phyloP scores from a whole-genome alignment of 805 yeast genomes.

The Candida pseudoglaebosa region DNA sequence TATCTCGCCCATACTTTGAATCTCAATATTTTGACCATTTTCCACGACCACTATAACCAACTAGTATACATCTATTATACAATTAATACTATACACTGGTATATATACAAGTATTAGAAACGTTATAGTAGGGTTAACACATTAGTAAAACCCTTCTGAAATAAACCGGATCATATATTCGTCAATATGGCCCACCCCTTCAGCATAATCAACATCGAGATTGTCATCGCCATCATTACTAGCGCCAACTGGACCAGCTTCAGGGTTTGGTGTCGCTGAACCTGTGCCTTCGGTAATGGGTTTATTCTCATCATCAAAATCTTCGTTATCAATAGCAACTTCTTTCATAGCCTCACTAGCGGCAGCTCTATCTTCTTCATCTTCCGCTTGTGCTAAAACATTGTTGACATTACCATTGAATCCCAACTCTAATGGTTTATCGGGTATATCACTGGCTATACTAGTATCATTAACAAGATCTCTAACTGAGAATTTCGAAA shows the following conservation, averaged over 20 bases:
- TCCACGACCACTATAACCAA: background rate
- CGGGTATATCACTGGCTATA: slow-evolving; percentile 34
- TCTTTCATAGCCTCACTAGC: slow-evolving; percentile 88
- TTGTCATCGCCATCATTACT: slow-evolving; percentile 20
- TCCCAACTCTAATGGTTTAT: slow-evolving; percentile 31
- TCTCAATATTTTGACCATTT: background rate
- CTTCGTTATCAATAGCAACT: slow-evolving; percentile 78
- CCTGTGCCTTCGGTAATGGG: slow-evolving; percentile 20
- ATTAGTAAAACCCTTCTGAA: slow-evolving; percentile 62
- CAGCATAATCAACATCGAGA: slow-evolving; percentile 46
- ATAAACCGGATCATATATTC: slow-evolving; percentile 94
- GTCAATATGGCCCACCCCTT: slow-evolving; percentile 78
- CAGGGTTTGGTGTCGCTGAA: slow-evolving; percentile 26
- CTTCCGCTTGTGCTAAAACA: slow-evolving; percentile 88
- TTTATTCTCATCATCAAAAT: slow-evolving; percentile 56
- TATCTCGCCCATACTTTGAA: slow-evolving; percentile 1
- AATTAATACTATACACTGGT: background rate
- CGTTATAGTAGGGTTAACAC: too few relatives aligned
- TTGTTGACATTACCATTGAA: slow-evolving; percentile 46
- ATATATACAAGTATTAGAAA: too few relatives aligned
- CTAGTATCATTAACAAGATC: slow-evolving; percentile 72
- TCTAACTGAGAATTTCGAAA: slow-evolving; percentile 78
- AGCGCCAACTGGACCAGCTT: slow-evolving; percentile 10
- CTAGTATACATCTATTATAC: background rate
- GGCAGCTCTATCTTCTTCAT: slow-evolving; percentile 85